These are phyloP conservation scores for Cylindrotheca closterium DNA, from an alignment of 108 stramenopile species.

Conservation along the genomic window DNA sequence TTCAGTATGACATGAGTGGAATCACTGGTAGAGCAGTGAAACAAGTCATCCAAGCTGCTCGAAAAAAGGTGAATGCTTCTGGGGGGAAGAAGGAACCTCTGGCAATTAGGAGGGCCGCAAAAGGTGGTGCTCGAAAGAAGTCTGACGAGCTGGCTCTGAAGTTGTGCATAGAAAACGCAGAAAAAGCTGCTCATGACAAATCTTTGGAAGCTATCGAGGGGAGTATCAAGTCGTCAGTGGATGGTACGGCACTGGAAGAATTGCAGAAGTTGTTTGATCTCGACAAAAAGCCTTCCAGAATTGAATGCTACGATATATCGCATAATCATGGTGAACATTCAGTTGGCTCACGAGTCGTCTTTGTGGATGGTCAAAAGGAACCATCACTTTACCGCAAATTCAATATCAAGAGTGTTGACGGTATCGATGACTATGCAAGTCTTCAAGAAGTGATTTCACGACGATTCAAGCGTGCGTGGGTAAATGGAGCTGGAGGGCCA, in stretches of 20 bases:
- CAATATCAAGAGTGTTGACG: conserved; percentile 53
- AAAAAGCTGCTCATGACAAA: conserved; percentile 30
- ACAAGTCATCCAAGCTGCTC: conserved; percentile 21
- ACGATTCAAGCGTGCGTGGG: conserved; percentile 48
- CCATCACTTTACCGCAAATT: conserved; percentile 58
- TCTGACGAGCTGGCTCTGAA: conserved; percentile 44
- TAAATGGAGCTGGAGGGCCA: conserved; percentile 6
- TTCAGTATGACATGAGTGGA: conserved; percentile 40
- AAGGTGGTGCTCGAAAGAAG: conserved; percentile 33
- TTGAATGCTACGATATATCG: conserved; percentile 81
- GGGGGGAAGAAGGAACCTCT: conserved; percentile 9
- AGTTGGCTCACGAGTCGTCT: conserved; percentile 68
- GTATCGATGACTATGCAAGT: conserved; percentile 69
- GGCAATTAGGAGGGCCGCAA: conserved; percentile 21
- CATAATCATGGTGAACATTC: conserved; percentile 65
- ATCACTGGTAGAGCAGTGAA: conserved; percentile 23
- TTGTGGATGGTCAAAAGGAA: conserved; percentile 55
- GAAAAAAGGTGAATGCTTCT: conserved; percentile 18
- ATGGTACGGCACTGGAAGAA: conserved; percentile 42
- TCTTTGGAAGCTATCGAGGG: conserved; percentile 2
- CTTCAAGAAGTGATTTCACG: conserved; percentile 65
- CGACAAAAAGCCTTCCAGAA: conserved; percentile 34
- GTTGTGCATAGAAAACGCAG: conserved; percentile 50
- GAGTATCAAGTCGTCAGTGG: conserved; percentile 27
- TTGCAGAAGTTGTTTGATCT: conserved; percentile 42